A percentile compares a stretch with the other conserved stretches of the same genome.
These are phyloP conservation scores for Geotrichum macrosporum DNA, from an alignment of 1,139 yeast species.

Conservation along the genomic window DNA sequence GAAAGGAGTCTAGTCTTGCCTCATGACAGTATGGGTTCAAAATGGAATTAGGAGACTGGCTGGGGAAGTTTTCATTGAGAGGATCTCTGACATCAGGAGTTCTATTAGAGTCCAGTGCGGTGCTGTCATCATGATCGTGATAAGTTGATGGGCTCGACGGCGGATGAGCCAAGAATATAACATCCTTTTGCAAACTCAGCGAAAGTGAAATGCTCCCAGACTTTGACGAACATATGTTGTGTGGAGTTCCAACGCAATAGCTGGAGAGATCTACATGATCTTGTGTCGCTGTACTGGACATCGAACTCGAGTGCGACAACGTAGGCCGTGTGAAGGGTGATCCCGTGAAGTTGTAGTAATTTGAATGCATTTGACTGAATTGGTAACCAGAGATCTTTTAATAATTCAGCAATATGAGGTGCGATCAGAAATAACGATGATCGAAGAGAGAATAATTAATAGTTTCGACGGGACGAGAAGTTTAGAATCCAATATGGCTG, in stretches of 20 bases:
- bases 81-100: background rate
- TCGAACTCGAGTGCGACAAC: slow-evolving; percentile 1
- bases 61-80: slow-evolving; percentile 15
- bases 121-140: slow-evolving; percentile 26
- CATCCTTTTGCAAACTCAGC: slow-evolving; percentile 36
- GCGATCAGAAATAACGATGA: too few species aligned
- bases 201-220: slow-evolving; percentile 35
- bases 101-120: background rate
- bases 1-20: too few species aligned
- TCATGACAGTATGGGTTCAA: background rate
- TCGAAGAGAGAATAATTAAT: too few species aligned
- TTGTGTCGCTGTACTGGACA: background rate
- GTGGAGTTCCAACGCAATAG: slow-evolving; percentile 36
- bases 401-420: too few species aligned
- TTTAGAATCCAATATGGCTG: too few species aligned
- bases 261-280: slow-evolving; percentile 24
- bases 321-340: background rate
- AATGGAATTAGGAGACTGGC: slow-evolving; percentile 14
- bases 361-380: background rate
- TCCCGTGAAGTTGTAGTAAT: background rate
- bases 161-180: slow-evolving; percentile 32
- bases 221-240: slow-evolving; percentile 34
- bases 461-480: too few species aligned
- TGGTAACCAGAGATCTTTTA: too few species aligned
- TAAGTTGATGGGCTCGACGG: slow-evolving; percentile 27